These are phyloP conservation scores for Hypoxylon sp. DNA, from an alignment of 2,329 filamentous ascomycete species.

Conservation along the genomic window DNA sequence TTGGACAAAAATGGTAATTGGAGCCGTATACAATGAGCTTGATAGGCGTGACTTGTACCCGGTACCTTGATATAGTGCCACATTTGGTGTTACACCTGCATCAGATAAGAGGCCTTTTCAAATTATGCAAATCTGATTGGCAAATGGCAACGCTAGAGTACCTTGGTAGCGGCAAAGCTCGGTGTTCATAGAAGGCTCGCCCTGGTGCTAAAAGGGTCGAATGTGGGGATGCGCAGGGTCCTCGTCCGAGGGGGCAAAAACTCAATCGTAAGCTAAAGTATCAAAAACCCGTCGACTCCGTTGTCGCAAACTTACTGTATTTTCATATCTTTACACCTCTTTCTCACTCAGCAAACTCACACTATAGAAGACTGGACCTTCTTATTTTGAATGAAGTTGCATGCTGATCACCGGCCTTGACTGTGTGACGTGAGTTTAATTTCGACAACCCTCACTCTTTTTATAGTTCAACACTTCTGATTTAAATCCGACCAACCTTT, in stretches of 20 bases:
- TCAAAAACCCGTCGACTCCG: slow-evolving; percentile 32
- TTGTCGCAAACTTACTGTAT: slow-evolving; percentile 36
- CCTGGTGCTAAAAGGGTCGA: slow-evolving; percentile 15
- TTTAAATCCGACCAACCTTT: slow-evolving; percentile 8
- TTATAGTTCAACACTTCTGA: slow-evolving; percentile 6
- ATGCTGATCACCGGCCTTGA: slow-evolving; percentile 17
- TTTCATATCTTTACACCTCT: background rate
- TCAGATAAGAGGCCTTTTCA: slow-evolving; percentile 38
- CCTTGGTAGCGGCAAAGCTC: slow-evolving; percentile 37
- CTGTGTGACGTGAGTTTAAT: slow-evolving; percentile 2
- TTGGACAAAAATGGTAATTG: slow-evolving; percentile 1
- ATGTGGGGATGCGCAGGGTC: slow-evolving; percentile 12
- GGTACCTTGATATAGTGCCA: slow-evolving; percentile 22
- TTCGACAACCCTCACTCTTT: slow-evolving; percentile 15
- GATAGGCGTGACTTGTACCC: slow-evolving; percentile 4
- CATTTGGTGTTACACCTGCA: slow-evolving; percentile 29
- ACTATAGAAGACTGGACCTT: slow-evolving; percentile 15
- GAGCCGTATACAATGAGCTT: slow-evolving; percentile 2
- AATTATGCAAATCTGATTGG: slow-evolving; percentile 42
- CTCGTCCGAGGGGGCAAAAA: slow-evolving; percentile 35
- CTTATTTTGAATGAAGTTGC: slow-evolving; percentile 18
- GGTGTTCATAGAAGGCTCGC: slow-evolving; percentile 26
- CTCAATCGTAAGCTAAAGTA: slow-evolving; percentile 26
- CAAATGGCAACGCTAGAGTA: slow-evolving; percentile 25
- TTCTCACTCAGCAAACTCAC: slow-evolving; percentile 16